Evolutionary conservation across 176 grass and related monocot genomes (phyloP), one percentile per base, ranked within the genome.

Genomic region (Alloteropsis semialata): DNA sequence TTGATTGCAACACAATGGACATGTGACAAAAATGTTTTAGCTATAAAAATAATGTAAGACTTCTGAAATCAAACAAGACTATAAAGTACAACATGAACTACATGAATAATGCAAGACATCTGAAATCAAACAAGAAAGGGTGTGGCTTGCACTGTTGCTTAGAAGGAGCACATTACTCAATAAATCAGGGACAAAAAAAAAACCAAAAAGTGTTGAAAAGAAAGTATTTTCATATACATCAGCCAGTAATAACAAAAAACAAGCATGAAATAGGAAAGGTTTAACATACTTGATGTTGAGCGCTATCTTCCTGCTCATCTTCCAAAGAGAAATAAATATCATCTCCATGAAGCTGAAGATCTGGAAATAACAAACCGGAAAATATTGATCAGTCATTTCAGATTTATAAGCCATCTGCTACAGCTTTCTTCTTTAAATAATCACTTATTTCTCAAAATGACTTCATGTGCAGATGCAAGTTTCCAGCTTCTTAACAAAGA

Each of bases 321-420:
- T 99, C 96, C 70, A 99, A 81, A 43, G 87, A 90, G 83, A 90
- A 94, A 92, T 99, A 99, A 69, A 99, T 87, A 87, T 99, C 96
- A 83, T 99, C 96, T 72, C 87, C 93, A 72, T 99, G 96, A 76
- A 99, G 89, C 68, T 93, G 91, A 78, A 99, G 86, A 96, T 92
- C 96, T 99, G 89, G 53, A 82, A 78, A 55, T 25, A 84, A 76
- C n/a, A 81, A 34, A 91, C 51, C 43, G 5, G 30, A 82, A 62
- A 36, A 78, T 8, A 22, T 34, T 18, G 21, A 81, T 76, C 34
- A 62, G 38, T 27, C 15, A 10, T 74, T 21, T 38, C 25, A 71
- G 22, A 33, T 55, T 72, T 49, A 81, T 45, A 66, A 63, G 19
- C 1, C 4, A 17, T 55, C 34, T 2, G 9, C 22, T 55, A 17